Base-by-base conservation (phyloP, 2,329 filamentous ascomycete species). In the Fusarium tricinctum region DNA sequence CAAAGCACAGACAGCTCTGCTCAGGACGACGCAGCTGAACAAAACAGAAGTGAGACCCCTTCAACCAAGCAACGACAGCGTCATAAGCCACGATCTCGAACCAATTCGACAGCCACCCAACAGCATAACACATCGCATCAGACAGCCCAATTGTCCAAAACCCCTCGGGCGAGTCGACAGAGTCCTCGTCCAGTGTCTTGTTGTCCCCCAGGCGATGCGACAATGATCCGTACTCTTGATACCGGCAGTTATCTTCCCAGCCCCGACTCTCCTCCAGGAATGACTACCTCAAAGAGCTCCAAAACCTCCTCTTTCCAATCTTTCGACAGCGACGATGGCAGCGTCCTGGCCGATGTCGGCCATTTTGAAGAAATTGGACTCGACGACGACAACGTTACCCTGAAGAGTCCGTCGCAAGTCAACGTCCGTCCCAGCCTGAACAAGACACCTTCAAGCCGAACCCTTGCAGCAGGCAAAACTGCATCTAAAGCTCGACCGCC, bases 341-440 rank as follows among this genome's bases (percentile, higher is more conserved):
- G 85, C 70, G 85, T 89, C 50, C 82, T 92, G 45, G 85, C 89
- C 52, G 92, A 97, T 75, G 87, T 91, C 59, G 89, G 89, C 68
- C 90, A 97, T 78, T 97, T 97, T 74, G 95, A 98, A 78, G 95
- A 97, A 69, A 97, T 97, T 77, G 93, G 92, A 14, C 88, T 98
- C 30, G 91, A 94, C 72, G 90, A 94, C 65, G 84, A 78, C 73
- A 58, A 73, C 69, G 58, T 78, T 77, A 86, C 86, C 35, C 86
- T 87, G 67, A 85, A 84, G 64, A 77, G 81, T 38, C 82, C 81
- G 10, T 83, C 81, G 38, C 78, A 82, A 33, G 76, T 82, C 52
- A 81, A 84, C 63, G 74, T 83, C 53, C 66, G 79, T 73, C 52
- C 77, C 74, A 51, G 71, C 54, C 39, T 68, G 47, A 66, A 63